phyloP scores from a whole-genome alignment of 129 eudicot genomes.

The Flaveria sonorensis region DNA sequence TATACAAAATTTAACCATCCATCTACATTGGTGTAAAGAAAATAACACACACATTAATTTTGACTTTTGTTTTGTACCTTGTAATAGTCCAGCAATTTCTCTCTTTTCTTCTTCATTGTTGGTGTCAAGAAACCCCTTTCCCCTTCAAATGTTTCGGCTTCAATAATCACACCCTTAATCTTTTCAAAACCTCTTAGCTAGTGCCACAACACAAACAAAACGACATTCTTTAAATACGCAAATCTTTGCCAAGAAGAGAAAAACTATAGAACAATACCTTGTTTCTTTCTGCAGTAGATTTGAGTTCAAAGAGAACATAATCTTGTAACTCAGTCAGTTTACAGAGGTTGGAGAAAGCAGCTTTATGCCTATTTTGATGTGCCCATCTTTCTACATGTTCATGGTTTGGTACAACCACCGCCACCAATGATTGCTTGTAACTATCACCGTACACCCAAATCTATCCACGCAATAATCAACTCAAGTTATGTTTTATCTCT shows the following conservation, averaged over 20 bases:
- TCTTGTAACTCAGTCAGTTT: constrained; percentile 52
- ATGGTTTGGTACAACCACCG: constrained; percentile 80
- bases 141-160: constrained; percentile 59
- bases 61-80: constrained; percentile 43
- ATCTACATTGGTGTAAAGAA: background rate
- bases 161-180: constrained; percentile 70
- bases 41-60: background rate
- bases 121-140: constrained; percentile 77
- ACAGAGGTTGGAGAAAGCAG: constrained; percentile 48
- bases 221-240: background rate
- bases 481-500: background rate
- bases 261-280: constrained; percentile 43
- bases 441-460: constrained; percentile 94
- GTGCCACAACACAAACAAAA: constrained; percentile 7
- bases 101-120: constrained; percentile 84
- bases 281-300: constrained; percentile 77
- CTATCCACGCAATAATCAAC: constrained; percentile 26
- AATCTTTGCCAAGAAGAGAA: background rate
- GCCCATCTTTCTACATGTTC: constrained; percentile 74
- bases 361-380: constrained; percentile 46
- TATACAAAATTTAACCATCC: background rate
- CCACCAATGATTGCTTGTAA: constrained; percentile 81
- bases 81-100: constrained; percentile 51
- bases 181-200: constrained; percentile 82
- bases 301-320: constrained; percentile 61